Percentiles rank a stretch among this genome's conserved stretches.
Evolutionary conservation across 176 grass and related monocot genomes (phyloP).

Genomic region (Aegilops tauschii): DNA sequence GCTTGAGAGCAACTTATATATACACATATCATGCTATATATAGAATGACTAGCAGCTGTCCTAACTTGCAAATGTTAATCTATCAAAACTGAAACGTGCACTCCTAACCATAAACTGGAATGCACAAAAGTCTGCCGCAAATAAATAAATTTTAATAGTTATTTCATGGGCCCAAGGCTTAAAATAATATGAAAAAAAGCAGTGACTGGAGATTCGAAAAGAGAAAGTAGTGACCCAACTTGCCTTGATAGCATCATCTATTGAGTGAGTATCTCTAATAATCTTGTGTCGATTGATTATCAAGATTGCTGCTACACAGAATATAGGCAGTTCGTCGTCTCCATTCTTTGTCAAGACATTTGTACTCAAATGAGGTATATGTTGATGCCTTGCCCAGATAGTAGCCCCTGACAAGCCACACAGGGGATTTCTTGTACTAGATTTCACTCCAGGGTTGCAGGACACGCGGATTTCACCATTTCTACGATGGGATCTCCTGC

Average conservation of each 20-base stretch:
- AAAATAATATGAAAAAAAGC: constrained; percentile 24
- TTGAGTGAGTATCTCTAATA: constrained; percentile 79
- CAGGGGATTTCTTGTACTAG: constrained; percentile 59
- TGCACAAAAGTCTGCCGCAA: neutral
- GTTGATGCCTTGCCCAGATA: constrained; percentile 76
- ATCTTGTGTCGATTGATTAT: constrained; percentile 90
- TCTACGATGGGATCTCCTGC: constrained; percentile 37
- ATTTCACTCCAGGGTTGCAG: constrained; percentile 45
- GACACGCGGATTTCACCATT: constrained; percentile 53
- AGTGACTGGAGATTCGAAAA: neutral
- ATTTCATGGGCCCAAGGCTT: neutral
- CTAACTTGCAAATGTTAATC: neutral
- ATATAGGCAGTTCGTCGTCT: constrained; percentile 82
- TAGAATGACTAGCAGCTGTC: neutral
- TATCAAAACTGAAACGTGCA: neutral
- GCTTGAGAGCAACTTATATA: neutral
- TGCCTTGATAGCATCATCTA: constrained; percentile 96
- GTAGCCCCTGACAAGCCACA: constrained; percentile 81
- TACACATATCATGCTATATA: neutral
- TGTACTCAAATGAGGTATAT: constrained; percentile 29
- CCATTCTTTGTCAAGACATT: constrained; percentile 34
- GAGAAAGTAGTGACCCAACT: constrained; percentile 26
- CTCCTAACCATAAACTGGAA: neutral
- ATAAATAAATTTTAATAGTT: neutral
- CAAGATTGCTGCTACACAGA: constrained; percentile 93